Evolutionary conservation across 306 rosid species (phyloP).

Genomic region (Pyrus communis): DNA sequence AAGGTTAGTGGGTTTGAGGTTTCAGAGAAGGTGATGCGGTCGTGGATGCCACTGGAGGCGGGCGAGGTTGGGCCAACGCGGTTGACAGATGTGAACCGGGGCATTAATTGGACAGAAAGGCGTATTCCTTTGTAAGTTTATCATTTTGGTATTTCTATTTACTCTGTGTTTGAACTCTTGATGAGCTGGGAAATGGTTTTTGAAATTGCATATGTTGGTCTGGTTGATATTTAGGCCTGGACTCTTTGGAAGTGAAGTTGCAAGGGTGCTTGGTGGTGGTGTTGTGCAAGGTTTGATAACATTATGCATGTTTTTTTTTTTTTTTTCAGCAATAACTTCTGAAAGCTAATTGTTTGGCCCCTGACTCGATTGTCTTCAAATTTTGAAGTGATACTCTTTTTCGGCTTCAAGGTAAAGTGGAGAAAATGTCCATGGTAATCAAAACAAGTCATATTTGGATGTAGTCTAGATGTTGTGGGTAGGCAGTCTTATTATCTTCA

Average conservation of each 20-base stretch:
- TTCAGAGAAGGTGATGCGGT: constrained; percentile 39
- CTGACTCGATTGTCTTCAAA: neutral
- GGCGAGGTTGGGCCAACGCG: constrained; percentile 42
- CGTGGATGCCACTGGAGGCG: constrained; percentile 52
- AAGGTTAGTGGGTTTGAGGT: constrained; percentile 27
- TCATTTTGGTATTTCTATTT: neutral
- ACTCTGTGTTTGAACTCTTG: neutral
- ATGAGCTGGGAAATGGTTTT: neutral
- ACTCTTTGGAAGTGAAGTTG: constrained; percentile 61
- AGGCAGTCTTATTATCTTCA: neutral
- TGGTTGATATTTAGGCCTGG: constrained; percentile 52
- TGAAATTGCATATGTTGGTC: neutral
- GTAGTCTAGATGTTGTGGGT: neutral
- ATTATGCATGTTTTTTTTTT: neutral
- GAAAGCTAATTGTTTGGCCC: neutral
- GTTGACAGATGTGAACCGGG: constrained; percentile 64
- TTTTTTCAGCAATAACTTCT: neutral
- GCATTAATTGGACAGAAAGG: constrained; percentile 38
- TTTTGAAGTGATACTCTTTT: neutral
- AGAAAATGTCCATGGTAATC: neutral
- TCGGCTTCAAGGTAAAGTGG: neutral
- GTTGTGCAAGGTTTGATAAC: constrained; percentile 70
- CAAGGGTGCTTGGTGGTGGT: constrained; percentile 89
- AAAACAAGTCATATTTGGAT: neutral
- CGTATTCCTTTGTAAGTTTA: constrained; percentile 74